Percentiles rank a stretch among this genome's conserved stretches.
Evolutionary conservation across 495 filamentous ascomycete species (phyloP).

Genomic region (Mytilinidion resinicola): DNA sequence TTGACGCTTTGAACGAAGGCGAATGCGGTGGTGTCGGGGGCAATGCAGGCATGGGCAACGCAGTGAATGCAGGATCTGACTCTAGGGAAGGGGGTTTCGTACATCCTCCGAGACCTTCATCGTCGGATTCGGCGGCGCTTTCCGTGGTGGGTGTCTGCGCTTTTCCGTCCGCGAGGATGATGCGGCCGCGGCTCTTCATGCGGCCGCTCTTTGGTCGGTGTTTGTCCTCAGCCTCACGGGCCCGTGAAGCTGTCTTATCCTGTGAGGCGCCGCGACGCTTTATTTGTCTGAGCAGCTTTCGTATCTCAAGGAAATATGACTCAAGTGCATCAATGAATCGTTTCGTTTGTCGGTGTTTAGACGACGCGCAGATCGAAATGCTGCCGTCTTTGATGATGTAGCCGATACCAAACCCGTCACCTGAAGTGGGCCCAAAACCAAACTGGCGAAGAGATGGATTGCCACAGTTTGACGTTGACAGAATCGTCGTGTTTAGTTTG

Average conservation of each 20-base stretch:
- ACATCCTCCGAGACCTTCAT: constrained; percentile 91
- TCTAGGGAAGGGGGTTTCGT: constrained; percentile 41
- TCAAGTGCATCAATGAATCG: constrained; percentile 87
- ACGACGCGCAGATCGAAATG: constrained; percentile 84
- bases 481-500: constrained; percentile 86
- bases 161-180: constrained; percentile 43
- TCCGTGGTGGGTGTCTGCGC: constrained; percentile 54
- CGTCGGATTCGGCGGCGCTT: constrained; percentile 56
- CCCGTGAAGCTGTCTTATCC: constrained; percentile 50
- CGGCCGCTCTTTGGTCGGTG: constrained; percentile 37
- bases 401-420: constrained; percentile 93
- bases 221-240: constrained; percentile 57
- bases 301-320: constrained; percentile 80
- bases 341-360: constrained; percentile 87
- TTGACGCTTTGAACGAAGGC: constrained; percentile 20
- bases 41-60: constrained; percentile 5
- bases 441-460: constrained; percentile 96
- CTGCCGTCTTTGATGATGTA: constrained; percentile 98
- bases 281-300: constrained; percentile 68
- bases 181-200: constrained; percentile 51
- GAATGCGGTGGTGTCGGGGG: constrained; percentile 25
- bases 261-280: constrained; percentile 50
- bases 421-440: constrained; percentile 90
- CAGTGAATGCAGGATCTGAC: constrained; percentile 21
- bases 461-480: constrained; percentile 97